Evolutionary conservation across 768 basidiomycete species (phyloP).

Genomic region (Cytidiella melzeri): DNA sequence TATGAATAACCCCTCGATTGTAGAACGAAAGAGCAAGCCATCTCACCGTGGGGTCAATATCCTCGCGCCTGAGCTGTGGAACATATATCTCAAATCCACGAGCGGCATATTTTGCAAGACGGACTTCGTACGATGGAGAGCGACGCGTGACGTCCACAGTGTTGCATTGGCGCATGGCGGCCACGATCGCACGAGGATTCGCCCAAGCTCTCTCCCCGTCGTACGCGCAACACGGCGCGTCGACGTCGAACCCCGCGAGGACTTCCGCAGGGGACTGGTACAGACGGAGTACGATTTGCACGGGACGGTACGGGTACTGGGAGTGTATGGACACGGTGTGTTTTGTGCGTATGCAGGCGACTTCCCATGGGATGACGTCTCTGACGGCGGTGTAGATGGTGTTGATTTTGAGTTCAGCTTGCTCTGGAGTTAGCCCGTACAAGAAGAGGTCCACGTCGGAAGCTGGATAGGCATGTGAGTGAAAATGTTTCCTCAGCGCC

Average conservation of each 20-base stretch:
- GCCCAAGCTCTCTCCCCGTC: conserved; percentile 52
- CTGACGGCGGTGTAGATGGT: conserved; percentile 57
- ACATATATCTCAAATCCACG: conserved; percentile 55
- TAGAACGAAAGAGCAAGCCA: not conserved
- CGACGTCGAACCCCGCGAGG: conserved; percentile 62
- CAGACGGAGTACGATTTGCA: conserved; percentile 58
- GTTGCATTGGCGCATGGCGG: conserved; percentile 64
- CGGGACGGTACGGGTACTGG: conserved; percentile 58
- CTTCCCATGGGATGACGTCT: conserved; percentile 63
- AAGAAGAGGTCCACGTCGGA: conserved; percentile 62
- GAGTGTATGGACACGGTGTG: conserved; percentile 63
- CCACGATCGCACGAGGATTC: conserved; percentile 51
- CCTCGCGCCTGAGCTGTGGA: conserved; percentile 40
- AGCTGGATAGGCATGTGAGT: conserved; percentile 47
- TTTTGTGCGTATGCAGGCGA: conserved; percentile 59
- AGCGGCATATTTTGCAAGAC: conserved; percentile 50
- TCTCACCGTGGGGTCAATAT: conserved; percentile 55
- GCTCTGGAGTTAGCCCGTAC: conserved; percentile 50
- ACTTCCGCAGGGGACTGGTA: conserved; percentile 63
- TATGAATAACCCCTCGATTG: not conserved
- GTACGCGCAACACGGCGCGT: conserved; percentile 55
- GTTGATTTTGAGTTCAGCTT: conserved; percentile 58
- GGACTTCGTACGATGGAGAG: conserved; percentile 60
- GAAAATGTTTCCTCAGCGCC: conserved; percentile 52
- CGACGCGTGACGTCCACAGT: conserved; percentile 57